Evolutionary conservation across 1,284 basidiomycete genomes (phyloP), one percentile per base, ranked within the genome.

Genomic region (Moniliella sp.): DNA sequence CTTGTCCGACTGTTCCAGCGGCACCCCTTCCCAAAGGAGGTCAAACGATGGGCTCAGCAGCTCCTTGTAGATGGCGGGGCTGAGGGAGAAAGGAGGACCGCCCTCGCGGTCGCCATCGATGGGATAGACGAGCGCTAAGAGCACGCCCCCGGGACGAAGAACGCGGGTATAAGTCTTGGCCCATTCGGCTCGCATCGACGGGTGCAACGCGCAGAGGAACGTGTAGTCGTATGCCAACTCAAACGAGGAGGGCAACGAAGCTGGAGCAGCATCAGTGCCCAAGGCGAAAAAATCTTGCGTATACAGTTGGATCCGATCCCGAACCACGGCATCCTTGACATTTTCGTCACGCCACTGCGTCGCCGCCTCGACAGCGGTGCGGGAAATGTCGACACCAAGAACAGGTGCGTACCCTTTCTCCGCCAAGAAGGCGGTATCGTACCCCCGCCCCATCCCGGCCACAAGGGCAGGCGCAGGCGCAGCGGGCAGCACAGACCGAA

Each of bases 221-320:
- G 48, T 50, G 30, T 50, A 50, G 28, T 50, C 48, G 34, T 50
- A 50, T 2, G 41, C 38, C 8, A 50, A 34, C 19, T 31, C 30
- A 18, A 31, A 26, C 2, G 19, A 15, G 4, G 19, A 14, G 9
- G 19, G 27, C 16, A 21, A 13, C 21, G 21, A 12, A 3, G 13
- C 12, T n/a, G 12, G 12, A 9, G 12, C 28, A 3, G 12, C 28
- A n/a, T 12, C n/a, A 5, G 28, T 5, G 5, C 28, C 28, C 9
- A 30, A 23, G 10, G 4, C 15, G 31, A 32, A 32, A 21, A 32
- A 32, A 15, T 32, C 31, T 5, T 14, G 21, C 31, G n/a, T 16
- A 5, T 25, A 8, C 5, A 32, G 26, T 3, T 5, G 5, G 17
- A 31, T 21, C 4, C 18, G 16, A 14, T n/a, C 11, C 18, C 29